phyloP scores from a whole-genome alignment of 129 eudicot species.

The Tanacetum coccineum region DNA sequence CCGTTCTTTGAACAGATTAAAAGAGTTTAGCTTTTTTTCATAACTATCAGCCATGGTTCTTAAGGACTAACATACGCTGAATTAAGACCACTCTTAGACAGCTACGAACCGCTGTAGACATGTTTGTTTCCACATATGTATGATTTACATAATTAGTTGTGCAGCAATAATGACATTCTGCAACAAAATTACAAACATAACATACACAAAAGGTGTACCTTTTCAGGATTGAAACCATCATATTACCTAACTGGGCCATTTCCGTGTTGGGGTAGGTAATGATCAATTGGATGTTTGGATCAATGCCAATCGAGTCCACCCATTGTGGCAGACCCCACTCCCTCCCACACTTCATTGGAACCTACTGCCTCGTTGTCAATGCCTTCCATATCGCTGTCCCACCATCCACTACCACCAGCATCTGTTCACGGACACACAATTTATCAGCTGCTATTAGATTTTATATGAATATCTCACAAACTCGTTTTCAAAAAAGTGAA shows the following conservation, averaged over 20 bases:
- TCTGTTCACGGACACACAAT: slow-evolving; percentile 38
- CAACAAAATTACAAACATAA: not conserved
- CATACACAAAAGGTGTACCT: slow-evolving; percentile 17
- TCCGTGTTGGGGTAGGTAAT: too few relatives aligned
- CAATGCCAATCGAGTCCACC: slow-evolving; percentile 92
- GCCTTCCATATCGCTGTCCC: slow-evolving; percentile 91
- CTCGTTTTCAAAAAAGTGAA: not conserved
- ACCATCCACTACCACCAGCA: slow-evolving; percentile 90
- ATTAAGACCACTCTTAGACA: not conserved
- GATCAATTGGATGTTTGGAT: slow-evolving; percentile 7
- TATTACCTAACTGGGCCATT: not conserved
- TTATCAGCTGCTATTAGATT: not conserved
- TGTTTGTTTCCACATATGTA: not conserved
- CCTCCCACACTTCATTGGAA: slow-evolving; percentile 79
- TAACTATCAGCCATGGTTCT: not conserved
- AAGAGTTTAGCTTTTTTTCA: not conserved
- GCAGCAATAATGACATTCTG: not conserved
- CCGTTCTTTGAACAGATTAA: too few relatives aligned
- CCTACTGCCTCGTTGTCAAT: slow-evolving; percentile 89
- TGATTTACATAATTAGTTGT: not conserved
- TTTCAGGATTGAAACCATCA: slow-evolving; percentile 14
- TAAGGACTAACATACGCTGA: not conserved
- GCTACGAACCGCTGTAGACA: not conserved
- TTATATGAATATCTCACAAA: not conserved
- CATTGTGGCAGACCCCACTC: slow-evolving; percentile 77